Evolutionary conservation across 495 filamentous ascomycete genomes (phyloP), one percentile per base, ranked within the genome.

Genomic region (Podospora didyma): DNA sequence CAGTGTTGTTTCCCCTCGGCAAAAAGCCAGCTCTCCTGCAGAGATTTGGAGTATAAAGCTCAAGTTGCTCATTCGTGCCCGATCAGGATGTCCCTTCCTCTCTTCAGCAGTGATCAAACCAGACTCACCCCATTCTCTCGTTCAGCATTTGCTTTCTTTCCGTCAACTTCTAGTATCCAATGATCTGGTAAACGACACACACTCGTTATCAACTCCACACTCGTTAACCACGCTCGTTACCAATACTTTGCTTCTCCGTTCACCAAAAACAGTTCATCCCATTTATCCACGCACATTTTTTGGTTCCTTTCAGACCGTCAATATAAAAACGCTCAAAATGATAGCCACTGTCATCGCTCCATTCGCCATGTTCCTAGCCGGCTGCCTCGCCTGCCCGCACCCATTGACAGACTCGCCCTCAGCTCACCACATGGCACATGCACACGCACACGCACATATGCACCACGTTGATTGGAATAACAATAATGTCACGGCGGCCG

Each of bases 321-420:
- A 17, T 42, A 42, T 7, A 5, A 42, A 42, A 24, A 19, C 26
- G 46, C 22, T 26, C 58, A 61, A 23, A 42, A 61, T 61, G 58
- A 53, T 49, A 21, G 22, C 51, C 41, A n/a, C 42, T 20, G 24
- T n/a, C n/a, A n/a, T 39, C 44, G 23, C 42, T 46, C 21, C 39
- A 6, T 51, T 46, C 28, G 37, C 28, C 46, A 26, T 46, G 19
- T 46, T 57, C 35, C n/a, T 57, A 17, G 49, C 45, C 35, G 31
- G 53, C 49, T n/a, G 19, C 19, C 21, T 53, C 9, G 53, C 58
- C 42, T 22, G n/a, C 45, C 49, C 51, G 14, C 46, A 34, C 7
- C 4, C 39, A 4, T 14, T 42, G 12, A 42, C 1, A 42, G 5
- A 42, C 5, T 24, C 50, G n/a, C 50, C 2, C 20, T 31, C 20